These are phyloP conservation scores for Hibiscus mutabilis DNA, from an alignment of 345 rosid species.

Conservation along the genomic window DNA sequence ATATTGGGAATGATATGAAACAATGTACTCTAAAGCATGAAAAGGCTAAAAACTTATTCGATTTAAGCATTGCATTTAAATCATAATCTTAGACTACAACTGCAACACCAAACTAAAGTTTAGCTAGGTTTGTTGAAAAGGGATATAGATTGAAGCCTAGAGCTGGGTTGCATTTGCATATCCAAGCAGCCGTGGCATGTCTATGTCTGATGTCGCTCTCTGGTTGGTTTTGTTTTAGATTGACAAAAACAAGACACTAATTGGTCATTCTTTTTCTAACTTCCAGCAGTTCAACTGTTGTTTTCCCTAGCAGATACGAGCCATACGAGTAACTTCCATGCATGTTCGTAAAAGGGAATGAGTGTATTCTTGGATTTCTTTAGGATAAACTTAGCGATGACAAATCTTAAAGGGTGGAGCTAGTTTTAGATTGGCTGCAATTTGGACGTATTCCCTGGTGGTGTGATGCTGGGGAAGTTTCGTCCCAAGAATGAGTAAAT, in stretches of 20 bases:
- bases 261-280: background rate
- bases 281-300: background rate
- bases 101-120: too few species aligned
- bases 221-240: background rate
- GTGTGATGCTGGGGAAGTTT: constrained; percentile 2
- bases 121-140: too few species aligned
- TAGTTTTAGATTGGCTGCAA: too few species aligned
- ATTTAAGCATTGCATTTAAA: too few species aligned
- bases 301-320: background rate
- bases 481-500: background rate
- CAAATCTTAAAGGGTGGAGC: background rate
- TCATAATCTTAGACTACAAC: too few species aligned
- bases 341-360: background rate
- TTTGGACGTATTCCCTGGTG: background rate
- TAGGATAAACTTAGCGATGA: background rate
- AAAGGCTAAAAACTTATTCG: too few species aligned
- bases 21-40: too few species aligned
- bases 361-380: background rate
- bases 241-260: background rate
- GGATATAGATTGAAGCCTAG: too few species aligned
- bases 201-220: too few species aligned
- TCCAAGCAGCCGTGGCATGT: too few species aligned
- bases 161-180: too few species aligned
- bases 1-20: too few species aligned
- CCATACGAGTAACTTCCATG: background rate